These are phyloP conservation scores for Cercospora berteroae DNA, from an alignment of 2,329 filamentous ascomycete species.

Conservation along the genomic window DNA sequence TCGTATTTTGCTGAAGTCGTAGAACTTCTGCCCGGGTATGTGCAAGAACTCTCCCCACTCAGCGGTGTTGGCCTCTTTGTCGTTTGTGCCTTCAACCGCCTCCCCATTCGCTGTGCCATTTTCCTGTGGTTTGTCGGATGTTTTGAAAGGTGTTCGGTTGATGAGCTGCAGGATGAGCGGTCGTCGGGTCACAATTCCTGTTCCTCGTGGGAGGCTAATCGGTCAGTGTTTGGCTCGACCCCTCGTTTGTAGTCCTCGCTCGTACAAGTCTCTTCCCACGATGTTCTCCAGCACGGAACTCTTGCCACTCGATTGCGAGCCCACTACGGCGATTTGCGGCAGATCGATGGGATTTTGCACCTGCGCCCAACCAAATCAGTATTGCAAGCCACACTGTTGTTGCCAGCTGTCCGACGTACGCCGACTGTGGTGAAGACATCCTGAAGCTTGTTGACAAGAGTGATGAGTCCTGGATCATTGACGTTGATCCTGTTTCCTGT, in stretches of 20 bases:
- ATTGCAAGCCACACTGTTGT: constrained; percentile 1
- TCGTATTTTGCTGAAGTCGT: constrained; percentile 96
- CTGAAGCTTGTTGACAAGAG: constrained; percentile 96
- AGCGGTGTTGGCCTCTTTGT: constrained; percentile 85
- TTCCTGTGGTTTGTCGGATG: constrained; percentile 55
- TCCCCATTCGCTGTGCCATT: constrained; percentile 81
- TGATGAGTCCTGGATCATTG: constrained; percentile 68
- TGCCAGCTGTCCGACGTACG: constrained; percentile 49
- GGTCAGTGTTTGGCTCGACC: constrained; percentile 17
- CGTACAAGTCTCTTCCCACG: constrained; percentile 96
- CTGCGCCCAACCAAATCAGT: constrained; percentile 43
- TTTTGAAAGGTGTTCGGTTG: constrained; percentile 65
- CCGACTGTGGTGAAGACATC: constrained; percentile 99
- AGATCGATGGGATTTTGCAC: constrained; percentile 99
- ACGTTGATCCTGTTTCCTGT: constrained; percentile 61
- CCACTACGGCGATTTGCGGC: constrained; percentile 96
- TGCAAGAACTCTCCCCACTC: constrained; percentile 99
- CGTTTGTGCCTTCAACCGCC: constrained; percentile 60
- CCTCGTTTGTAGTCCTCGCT: constrained; percentile 26
- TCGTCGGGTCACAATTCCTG: constrained; percentile 93
- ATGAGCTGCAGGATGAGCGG: constrained; percentile 97
- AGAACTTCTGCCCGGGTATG: constrained; percentile 94
- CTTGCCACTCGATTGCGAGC: constrained; percentile 98
- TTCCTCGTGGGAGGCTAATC: constrained; percentile 84
- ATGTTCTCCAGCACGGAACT: constrained; percentile 99